Base-by-base conservation (phyloP, 495 filamentous ascomycete species). In the Bacidia gigantensis region DNA sequence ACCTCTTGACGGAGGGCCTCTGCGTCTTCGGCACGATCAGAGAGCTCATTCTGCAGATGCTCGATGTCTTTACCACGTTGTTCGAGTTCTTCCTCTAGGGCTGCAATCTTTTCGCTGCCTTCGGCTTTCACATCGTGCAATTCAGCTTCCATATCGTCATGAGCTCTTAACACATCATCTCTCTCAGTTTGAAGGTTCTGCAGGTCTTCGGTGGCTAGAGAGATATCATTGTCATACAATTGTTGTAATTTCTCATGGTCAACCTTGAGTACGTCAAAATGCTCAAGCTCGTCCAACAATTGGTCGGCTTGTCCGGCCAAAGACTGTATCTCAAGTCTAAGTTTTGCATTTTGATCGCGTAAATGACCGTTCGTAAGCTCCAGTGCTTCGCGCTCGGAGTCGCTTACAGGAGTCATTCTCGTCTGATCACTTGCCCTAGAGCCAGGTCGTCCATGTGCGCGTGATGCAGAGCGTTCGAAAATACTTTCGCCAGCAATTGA, bases 391-490 rank as follows among this genome's bases (percentile, higher is more conserved):
- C 86, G 82, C 56, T 95, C 89, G 9, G 73, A 69, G 56, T 95
- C 89, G 48, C 83, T 88, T 7, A 86, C 62, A 17, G 77, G 74
- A 0, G 83, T 85, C n/a, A 71, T 67, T 11, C 79, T 73, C 2
- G 86, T 89, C 11, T 68, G 73, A 49, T 80, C 83, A 58, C 88
- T 94, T 2, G 74, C 73, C 35, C 86, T 69, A 3, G 87, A 94
- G 1, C 74, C 72, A 3, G 86, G 76, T 46, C 88, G 72, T 51
- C 79, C 80, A 41, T 88, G 80, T 7, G 84, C 81, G 25, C 90
- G 81, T 11, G 92, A 96, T 18, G 86, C 89, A 3, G 90, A 95
- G 18, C 92, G 81, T 51, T 97, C 92, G 41, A 95, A 78, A 50
- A 95, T 84, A 60, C 88, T 93, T 54, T 98, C 92, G 14, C 89